These are phyloP conservation scores for Nissolia schottii DNA, from an alignment of 306 rosid species.

Conservation along the genomic window DNA sequence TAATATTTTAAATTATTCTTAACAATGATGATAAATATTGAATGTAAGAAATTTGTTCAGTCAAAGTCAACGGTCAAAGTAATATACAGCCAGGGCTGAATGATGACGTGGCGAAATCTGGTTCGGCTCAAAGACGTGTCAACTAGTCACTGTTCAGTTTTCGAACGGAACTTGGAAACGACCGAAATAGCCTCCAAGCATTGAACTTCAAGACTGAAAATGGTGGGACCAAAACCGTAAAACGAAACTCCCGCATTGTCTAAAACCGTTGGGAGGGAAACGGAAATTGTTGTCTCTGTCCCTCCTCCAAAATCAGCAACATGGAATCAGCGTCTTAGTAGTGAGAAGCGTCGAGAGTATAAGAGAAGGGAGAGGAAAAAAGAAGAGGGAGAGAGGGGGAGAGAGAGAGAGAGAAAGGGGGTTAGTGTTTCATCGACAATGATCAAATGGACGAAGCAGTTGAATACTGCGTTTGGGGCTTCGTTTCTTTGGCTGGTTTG, in stretches of 20 bases:
- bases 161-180: background rate
- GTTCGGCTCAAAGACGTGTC: conserved; percentile 45
- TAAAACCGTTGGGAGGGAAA: conserved; percentile 36
- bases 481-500: conserved; percentile 80
- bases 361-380: too few species aligned
- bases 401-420: background rate
- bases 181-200: conserved; percentile 19
- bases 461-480: conserved; percentile 60
- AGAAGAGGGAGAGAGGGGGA: background rate
- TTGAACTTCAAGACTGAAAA: background rate
- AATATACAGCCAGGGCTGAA: background rate
- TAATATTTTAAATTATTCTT: too few species aligned
- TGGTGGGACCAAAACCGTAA: conserved; percentile 28
- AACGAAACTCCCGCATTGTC: conserved; percentile 8
- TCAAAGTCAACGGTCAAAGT: background rate
- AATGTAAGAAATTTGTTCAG: background rate
- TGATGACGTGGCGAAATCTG: conserved; percentile 41
- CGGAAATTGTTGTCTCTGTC: background rate
- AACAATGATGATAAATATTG: too few species aligned
- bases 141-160: background rate
- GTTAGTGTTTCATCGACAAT: conserved; percentile 27
- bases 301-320: conserved; percentile 17
- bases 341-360: background rate
- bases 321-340: background rate
- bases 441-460: conserved; percentile 56